These are phyloP conservation scores for Sclerotinia minor DNA, from an alignment of 2,329 filamentous ascomycete species.

Conservation along the genomic window DNA sequence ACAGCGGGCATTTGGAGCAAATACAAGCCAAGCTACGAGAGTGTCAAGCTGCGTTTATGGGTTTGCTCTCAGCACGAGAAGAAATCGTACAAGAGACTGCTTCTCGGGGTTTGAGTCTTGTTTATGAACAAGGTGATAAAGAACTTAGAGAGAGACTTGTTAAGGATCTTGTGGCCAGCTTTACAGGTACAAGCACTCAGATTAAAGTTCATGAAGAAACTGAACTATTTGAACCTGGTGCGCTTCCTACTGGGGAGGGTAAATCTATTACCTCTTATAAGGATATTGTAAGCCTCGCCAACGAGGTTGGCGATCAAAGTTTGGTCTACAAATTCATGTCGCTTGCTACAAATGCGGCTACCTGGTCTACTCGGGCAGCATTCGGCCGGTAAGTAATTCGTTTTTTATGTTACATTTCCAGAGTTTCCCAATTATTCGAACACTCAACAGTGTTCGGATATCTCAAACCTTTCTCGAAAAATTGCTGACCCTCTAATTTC, in stretches of 20 bases:
- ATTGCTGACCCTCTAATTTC: neutral
- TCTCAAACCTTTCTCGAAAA: too few species aligned
- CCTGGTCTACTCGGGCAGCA: conserved; percentile 95
- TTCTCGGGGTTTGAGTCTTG: conserved; percentile 83
- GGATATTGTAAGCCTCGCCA: conserved; percentile 93
- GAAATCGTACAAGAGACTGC: conserved; percentile 96
- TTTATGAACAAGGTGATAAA: conserved; percentile 89
- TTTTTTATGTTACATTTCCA: neutral
- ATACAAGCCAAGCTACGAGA: conserved; percentile 74
- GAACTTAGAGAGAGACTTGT: conserved; percentile 76
- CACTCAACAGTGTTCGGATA: neutral
- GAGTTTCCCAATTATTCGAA: neutral
- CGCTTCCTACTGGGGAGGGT: conserved; percentile 29
- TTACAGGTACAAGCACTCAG: conserved; percentile 66
- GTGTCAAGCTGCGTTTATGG: conserved; percentile 84
- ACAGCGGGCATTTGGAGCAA: conserved; percentile 75
- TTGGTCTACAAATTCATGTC: conserved; percentile 99
- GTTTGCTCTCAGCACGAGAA: conserved; percentile 81
- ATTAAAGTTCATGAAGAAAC: conserved; percentile 89
- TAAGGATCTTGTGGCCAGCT: conserved; percentile 69
- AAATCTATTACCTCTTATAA: conserved; percentile 93
- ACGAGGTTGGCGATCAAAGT: conserved; percentile 92
- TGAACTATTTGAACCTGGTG: conserved; percentile 55
- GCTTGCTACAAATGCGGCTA: conserved; percentile 89
- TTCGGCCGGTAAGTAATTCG: conserved; percentile 63